Conservation (phyloP, 108 stramenopile genomes). For the Ochromonas danica region DNA sequence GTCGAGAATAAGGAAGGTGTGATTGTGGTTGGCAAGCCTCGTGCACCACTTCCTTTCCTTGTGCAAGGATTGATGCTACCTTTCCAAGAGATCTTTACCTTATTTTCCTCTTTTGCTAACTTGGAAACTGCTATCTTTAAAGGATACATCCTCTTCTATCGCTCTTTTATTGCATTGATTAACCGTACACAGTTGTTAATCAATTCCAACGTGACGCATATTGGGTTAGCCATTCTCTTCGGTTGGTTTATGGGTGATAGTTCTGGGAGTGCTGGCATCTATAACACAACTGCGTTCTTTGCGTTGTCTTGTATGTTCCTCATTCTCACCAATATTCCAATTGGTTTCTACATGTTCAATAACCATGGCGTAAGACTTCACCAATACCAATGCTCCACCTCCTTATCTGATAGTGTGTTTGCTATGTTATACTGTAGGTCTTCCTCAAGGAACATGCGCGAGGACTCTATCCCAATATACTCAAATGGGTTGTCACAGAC, state of each 20-base stretch:
- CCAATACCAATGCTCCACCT: not conserved
- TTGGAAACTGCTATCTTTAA: not conserved
- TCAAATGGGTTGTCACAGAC: slow-evolving; percentile 3
- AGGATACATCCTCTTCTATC: not conserved
- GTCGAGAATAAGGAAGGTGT: not conserved
- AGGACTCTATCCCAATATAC: slow-evolving; percentile 10
- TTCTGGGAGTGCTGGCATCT: not conserved
- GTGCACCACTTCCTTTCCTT: not conserved
- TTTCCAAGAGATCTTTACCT: not conserved
- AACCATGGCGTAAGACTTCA: not conserved
- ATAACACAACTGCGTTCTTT: not conserved
- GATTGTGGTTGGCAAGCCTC: not conserved
- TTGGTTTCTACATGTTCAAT: slow-evolving; percentile 34
- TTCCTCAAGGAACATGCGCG: slow-evolving; percentile 30
- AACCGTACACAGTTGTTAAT: not conserved
- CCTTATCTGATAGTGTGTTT: not conserved
- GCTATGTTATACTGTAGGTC: slow-evolving; percentile 3
- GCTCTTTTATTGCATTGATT: not conserved
- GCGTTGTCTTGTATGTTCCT: slow-evolving; percentile 35
- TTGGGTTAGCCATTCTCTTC: slow-evolving; percentile 3
- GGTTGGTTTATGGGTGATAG: not conserved
- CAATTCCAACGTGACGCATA: not conserved
- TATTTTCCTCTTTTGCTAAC: not conserved
- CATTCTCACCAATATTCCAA: slow-evolving; percentile 3
- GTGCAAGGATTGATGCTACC: not conserved